A percentile compares a stretch with the other conserved stretches of the same genome.
Evolutionary conservation across 1,284 basidiomycete genomes (phyloP).

Genomic region (Tylopilus orsonianus): DNA sequence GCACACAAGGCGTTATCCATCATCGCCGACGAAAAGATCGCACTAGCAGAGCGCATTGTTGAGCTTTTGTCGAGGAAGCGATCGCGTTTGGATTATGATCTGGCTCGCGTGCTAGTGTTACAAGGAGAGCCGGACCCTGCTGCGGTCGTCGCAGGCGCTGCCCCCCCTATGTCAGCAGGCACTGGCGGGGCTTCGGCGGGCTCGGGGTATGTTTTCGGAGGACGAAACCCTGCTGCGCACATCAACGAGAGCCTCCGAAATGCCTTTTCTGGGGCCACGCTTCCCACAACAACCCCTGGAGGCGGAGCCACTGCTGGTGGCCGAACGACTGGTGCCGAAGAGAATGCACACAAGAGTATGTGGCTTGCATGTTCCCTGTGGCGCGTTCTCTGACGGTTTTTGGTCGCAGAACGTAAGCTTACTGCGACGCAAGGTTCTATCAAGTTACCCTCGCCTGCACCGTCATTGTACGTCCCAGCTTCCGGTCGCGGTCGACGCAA

Average conservation of each 20-base stretch:
- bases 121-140: conserved; percentile 51
- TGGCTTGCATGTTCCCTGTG: background rate
- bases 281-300: conserved; percentile 20
- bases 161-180: conserved; percentile 21
- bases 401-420: conserved; percentile 32
- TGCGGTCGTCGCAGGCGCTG: conserved; percentile 27
- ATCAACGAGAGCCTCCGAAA: conserved; percentile 50
- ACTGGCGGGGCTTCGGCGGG: conserved; percentile 17
- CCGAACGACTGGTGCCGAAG: conserved; percentile 24
- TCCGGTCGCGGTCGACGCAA: conserved; percentile 39
- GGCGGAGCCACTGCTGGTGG: conserved; percentile 6
- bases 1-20: conserved; percentile 33
- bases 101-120: conserved; percentile 50
- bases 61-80: conserved; percentile 51
- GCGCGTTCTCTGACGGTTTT: conserved; percentile 5
- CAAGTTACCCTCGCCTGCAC: conserved; percentile 39
- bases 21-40: conserved; percentile 55
- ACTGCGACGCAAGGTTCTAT: conserved; percentile 34
- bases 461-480: conserved; percentile 30
- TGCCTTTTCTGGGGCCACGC: conserved; percentile 35
- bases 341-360: conserved; percentile 34
- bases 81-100: conserved; percentile 56
- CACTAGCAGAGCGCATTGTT: conserved; percentile 53
- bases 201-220: conserved; percentile 31
- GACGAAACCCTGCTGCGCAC: conserved; percentile 44